These are phyloP conservation scores for Ochromonas danica DNA, from an alignment of 108 stramenopile species.

Conservation along the genomic window DNA sequence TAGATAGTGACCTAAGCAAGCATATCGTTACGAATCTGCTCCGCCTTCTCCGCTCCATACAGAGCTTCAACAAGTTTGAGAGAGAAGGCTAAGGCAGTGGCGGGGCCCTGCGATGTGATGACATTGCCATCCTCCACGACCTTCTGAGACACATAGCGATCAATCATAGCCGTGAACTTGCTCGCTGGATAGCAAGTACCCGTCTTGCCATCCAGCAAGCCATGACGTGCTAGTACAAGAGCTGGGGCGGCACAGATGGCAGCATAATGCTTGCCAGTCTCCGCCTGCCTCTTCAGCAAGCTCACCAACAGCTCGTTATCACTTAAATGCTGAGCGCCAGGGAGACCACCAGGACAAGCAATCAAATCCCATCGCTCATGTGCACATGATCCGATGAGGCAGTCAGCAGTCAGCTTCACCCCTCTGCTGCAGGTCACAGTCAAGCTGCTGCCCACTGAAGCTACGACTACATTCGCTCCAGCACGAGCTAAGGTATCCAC, in stretches of 20 bases:
- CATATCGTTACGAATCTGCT: conserved; percentile 47
- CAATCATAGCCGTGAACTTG: conserved; percentile 62
- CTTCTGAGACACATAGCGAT: conserved; percentile 54
- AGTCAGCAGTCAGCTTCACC: conserved; percentile 33
- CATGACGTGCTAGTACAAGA: conserved; percentile 67
- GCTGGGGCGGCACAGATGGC: conserved; percentile 85
- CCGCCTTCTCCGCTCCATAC: conserved; percentile 58
- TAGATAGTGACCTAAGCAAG: too few species aligned
- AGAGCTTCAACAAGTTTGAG: conserved; percentile 54
- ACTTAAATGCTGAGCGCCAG: conserved; percentile 73
- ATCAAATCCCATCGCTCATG: conserved; percentile 32
- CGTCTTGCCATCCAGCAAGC: conserved; percentile 59
- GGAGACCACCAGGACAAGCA: conserved; percentile 42
- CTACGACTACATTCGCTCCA: conserved; percentile 82
- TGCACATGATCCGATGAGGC: neutral
- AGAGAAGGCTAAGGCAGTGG: conserved; percentile 62
- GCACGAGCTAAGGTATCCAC: conserved; percentile 84
- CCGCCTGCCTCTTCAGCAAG: conserved; percentile 70
- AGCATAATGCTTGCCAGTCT: conserved; percentile 60
- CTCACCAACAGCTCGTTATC: conserved; percentile 64
- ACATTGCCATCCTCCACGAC: conserved; percentile 55
- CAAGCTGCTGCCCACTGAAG: conserved; percentile 84
- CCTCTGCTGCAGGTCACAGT: conserved; percentile 32
- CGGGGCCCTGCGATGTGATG: conserved; percentile 25
- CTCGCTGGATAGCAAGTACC: conserved; percentile 88